Evolutionary conservation across 208 protist species (phyloP), one percentile per base, ranked within the genome.

Genomic region (Trypanosoma scelopori): DNA sequence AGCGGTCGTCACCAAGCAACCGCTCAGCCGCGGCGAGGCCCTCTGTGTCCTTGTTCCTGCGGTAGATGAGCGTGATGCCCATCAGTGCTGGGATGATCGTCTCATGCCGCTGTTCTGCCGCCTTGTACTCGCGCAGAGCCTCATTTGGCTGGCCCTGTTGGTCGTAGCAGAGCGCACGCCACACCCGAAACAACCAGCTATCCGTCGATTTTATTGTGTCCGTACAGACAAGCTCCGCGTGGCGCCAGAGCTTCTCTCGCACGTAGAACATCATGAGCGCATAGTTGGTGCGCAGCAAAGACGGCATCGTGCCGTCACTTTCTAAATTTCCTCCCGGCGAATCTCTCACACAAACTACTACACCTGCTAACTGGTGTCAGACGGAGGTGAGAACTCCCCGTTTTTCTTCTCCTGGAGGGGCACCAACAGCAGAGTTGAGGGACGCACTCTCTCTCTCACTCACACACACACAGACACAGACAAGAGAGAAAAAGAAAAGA

Each of bases 151-250:
- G 80, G 30, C 87, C 90, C 77, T 95, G 86, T 78, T 88, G 75
- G 51, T 84, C 79, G 35, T 87, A 73, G 56, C 81, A 84, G 23
- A 92, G 69, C 16, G 73, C 84, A 4, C 79, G 76, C 90, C 92
- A 97, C 28, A 96, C 84, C 20, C 86, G 82, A 42, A 97, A 93
- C 23, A 92, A 43, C 64, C 79, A 81, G 63, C 93, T 88, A 63
- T 94, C 87, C 18, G 71, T 81, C 13, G 81, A 60, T n/a, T 85
- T 79, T 37, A 91, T 81, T n/a, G 75, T 79, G n/a, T 73, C 63
- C 1, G 65, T 66, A 63, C 84, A 91, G 20, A 94, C 71, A 52
- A 88, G 59, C 63, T 94, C 85, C n/a, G 84, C 89, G 64, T 94
- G 89, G 18, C 79, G 81, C 89, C 89, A 94, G 57, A 88, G 82